phyloP scores from a whole-genome alignment of 164 flowering plant genomes.

The Annona cherimola region DNA sequence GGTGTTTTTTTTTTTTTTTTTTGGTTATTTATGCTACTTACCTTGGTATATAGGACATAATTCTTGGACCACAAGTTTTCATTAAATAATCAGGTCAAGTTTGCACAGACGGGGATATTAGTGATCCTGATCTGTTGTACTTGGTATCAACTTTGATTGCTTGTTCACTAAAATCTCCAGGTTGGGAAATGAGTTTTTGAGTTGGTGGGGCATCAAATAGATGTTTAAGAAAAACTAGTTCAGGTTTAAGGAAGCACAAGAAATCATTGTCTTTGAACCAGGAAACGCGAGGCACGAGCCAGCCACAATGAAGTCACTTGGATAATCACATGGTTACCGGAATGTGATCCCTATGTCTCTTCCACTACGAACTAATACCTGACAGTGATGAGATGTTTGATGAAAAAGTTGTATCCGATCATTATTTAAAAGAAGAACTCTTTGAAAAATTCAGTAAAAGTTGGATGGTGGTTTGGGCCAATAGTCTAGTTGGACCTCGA shows the following conservation, averaged over 20 bases:
- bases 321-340: background rate
- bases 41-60: background rate
- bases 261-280: background rate
- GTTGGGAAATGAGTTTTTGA: background rate
- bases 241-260: background rate
- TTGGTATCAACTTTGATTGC: background rate
- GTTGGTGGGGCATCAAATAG: background rate
- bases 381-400: background rate
- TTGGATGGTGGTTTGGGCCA: background rate
- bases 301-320: background rate
- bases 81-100: background rate
- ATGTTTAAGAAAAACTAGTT: background rate
- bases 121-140: background rate
- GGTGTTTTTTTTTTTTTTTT: slow-evolving; percentile 34
- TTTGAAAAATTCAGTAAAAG: background rate
- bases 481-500: background rate
- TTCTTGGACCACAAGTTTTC: background rate
- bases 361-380: background rate
- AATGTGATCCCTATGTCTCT: background rate
- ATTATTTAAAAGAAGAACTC: background rate
- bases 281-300: background rate
- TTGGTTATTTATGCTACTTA: background rate
- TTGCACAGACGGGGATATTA: background rate
- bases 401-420: background rate
- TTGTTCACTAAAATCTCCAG: background rate